Evolutionary conservation across 2,329 filamentous ascomycete species (phyloP).

Genomic region (Trichophyton rubrum): DNA sequence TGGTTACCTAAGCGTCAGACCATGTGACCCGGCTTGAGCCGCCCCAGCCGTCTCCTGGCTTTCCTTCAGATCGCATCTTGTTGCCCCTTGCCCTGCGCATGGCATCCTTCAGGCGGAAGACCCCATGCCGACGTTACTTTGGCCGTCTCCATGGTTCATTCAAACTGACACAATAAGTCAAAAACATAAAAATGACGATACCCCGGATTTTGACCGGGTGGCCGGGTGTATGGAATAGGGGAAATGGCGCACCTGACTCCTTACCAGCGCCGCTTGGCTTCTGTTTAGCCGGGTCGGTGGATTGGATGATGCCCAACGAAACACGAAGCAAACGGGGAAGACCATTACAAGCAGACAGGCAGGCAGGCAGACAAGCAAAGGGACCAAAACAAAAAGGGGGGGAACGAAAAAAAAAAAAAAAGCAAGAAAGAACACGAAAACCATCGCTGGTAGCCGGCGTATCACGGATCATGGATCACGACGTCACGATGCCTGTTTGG

Average conservation of each 20-base stretch:
- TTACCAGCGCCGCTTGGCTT: neutral
- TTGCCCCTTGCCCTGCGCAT: neutral
- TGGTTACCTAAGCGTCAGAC: neutral
- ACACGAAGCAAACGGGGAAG: neutral
- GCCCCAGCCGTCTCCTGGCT: neutral
- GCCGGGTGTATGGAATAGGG: neutral
- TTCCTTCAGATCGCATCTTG: neutral
- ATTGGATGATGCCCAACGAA: neutral
- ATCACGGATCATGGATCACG: conserved; percentile 1
- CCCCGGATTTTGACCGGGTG: neutral
- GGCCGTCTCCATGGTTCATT: neutral
- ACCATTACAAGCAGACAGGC: neutral
- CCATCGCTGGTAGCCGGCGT: conserved; percentile 3
- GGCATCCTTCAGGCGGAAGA: neutral
- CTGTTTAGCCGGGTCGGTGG: neutral
- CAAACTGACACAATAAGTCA: neutral
- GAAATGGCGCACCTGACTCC: neutral
- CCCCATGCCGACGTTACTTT: neutral
- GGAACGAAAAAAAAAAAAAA: no score
- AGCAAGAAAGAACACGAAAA: neutral
- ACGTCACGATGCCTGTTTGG: neutral
- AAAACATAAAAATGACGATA: neutral
- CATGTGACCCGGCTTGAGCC: neutral
- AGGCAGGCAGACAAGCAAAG: neutral
- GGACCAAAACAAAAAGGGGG: neutral